Conservation (phyloP, 495 filamentous ascomycete species). For the Hapsidospora chrysogenum region DNA sequence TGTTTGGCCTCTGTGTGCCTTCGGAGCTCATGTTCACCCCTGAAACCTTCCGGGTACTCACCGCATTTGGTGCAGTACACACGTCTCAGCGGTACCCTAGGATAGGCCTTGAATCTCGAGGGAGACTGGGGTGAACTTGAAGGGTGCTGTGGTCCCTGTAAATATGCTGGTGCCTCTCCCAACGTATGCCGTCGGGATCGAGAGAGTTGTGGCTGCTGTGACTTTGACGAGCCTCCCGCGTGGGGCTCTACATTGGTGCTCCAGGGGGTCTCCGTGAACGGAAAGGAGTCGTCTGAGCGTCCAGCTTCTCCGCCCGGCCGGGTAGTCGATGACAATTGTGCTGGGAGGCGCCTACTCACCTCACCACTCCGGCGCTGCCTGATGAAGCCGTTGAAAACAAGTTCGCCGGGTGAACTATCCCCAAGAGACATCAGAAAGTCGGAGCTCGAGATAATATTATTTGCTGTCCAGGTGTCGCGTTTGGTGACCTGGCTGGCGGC, state of each 20-base stretch:
- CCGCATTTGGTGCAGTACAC: conserved; percentile 65
- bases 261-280: too few species aligned
- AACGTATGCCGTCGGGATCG: conserved; percentile 28
- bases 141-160: conserved; percentile 17
- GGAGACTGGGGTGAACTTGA: conserved; percentile 15
- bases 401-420: neutral
- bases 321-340: too few species aligned
- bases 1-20: conserved; percentile 78
- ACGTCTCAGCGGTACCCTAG: conserved; percentile 61
- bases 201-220: too few species aligned
- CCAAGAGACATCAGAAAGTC: conserved; percentile 10
- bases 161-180: conserved; percentile 25
- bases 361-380: neutral
- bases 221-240: too few species aligned
- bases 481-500: conserved; percentile 16
- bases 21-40: conserved; percentile 84
- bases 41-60: conserved; percentile 74
- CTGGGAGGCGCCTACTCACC: too few species aligned
- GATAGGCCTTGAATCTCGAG: conserved; percentile 53
- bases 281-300: too few species aligned
- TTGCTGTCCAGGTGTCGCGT: conserved; percentile 22
- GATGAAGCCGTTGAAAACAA: conserved; percentile 1
- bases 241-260: too few species aligned
- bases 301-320: too few species aligned
- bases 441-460: conserved; percentile 21